These are phyloP conservation scores for Pseudocercospora macadamiae DNA, from an alignment of 2,329 filamentous ascomycete genomes.

Conservation along the genomic window DNA sequence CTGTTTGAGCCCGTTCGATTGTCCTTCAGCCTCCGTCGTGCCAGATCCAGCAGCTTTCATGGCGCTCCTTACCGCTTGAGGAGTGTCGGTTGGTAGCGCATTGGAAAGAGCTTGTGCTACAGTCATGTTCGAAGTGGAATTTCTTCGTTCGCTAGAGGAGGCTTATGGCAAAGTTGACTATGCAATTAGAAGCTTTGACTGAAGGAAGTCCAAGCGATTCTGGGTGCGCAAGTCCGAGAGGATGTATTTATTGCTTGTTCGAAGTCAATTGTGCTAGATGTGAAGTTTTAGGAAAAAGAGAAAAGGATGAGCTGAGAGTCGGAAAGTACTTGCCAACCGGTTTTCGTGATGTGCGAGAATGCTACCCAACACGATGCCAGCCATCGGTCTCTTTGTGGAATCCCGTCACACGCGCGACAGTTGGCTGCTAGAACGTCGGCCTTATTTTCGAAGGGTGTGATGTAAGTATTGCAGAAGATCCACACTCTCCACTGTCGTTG, in stretches of 20 bases:
- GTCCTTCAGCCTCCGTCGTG: slow-evolving; percentile 15
- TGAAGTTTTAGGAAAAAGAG: slow-evolving; percentile 1
- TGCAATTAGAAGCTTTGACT: too few relatives aligned
- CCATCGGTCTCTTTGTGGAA: slow-evolving; percentile 19
- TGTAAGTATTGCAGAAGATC: slow-evolving; percentile 25
- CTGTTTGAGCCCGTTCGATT: slow-evolving; percentile 9
- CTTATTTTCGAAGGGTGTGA: slow-evolving; percentile 21
- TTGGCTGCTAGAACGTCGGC: slow-evolving; percentile 25
- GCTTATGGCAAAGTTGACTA: too few relatives aligned
- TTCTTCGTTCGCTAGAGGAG: too few relatives aligned
- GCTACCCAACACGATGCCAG: background rate
- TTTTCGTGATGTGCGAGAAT: slow-evolving; percentile 1
- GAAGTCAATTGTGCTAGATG: background rate
- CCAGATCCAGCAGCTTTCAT: slow-evolving; percentile 21
- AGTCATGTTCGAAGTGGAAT: slow-evolving; percentile 7
- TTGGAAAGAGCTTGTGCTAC: slow-evolving; percentile 7
- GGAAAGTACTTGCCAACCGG: background rate
- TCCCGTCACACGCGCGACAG: slow-evolving; percentile 28
- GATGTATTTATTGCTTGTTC: too few relatives aligned
- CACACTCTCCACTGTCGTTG: slow-evolving; percentile 21
- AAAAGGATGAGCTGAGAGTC: background rate
- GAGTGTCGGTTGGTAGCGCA: slow-evolving; percentile 9
- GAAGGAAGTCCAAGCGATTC: too few relatives aligned
- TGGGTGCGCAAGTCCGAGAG: too few relatives aligned
- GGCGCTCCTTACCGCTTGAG: background rate